Evolutionary conservation across 2,329 filamentous ascomycete genomes (phyloP).

Genomic region (Stemphylium vesicarium): DNA sequence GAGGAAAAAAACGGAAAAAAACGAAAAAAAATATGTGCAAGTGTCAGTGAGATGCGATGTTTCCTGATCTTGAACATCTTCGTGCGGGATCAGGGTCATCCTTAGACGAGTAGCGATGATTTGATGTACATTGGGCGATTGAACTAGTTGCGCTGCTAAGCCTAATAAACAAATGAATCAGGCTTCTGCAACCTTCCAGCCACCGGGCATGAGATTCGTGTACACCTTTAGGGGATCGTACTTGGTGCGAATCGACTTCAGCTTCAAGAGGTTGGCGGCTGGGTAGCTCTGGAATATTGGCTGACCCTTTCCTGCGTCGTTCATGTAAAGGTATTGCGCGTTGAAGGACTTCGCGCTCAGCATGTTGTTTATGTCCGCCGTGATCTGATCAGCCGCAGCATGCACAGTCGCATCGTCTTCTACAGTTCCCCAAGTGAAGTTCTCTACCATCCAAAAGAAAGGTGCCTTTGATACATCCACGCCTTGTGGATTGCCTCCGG

Average conservation of each 20-base stretch:
- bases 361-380: conserved; percentile 12
- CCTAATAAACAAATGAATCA: background rate
- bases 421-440: conserved; percentile 15
- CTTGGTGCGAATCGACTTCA: conserved; percentile 37
- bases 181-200: conserved; percentile 27
- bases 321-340: conserved; percentile 26
- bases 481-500: conserved; percentile 29
- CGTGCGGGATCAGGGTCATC: no score
- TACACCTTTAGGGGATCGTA: conserved; percentile 42
- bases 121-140: no score
- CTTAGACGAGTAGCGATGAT: no score
- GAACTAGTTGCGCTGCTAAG: no score
- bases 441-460: conserved; percentile 27
- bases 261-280: conserved; percentile 32
- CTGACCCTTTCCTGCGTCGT: conserved; percentile 37
- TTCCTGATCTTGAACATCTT: no score
- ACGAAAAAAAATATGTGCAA: no score
- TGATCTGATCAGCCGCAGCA: conserved; percentile 14
- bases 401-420: conserved; percentile 15
- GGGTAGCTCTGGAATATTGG: conserved; percentile 37
- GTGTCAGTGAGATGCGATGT: no score
- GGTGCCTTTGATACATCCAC: conserved; percentile 21
- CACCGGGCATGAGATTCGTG: conserved; percentile 29
- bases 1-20: no score
- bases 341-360: conserved; percentile 1